Evolutionary conservation across 352 stramenopile genomes (phyloP), one percentile per base, ranked within the genome.

Genomic region (Phytopythium mirpurense): DNA sequence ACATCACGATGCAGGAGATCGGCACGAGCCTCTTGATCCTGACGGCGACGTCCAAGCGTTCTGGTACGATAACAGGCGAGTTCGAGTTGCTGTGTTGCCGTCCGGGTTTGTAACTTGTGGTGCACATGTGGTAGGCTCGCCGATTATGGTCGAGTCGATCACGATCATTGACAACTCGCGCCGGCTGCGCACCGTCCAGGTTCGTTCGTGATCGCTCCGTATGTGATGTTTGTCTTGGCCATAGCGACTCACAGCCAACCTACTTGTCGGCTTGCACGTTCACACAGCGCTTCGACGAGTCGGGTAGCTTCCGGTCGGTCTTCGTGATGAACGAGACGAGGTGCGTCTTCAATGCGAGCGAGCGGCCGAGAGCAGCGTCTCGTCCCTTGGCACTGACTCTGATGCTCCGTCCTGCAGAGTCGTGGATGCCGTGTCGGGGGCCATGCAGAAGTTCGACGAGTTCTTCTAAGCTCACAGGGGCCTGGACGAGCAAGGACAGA

Each of bases 371-470:
- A 32, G 5, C 29, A 5, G 5, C 29, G 5, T 9, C 29, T 32
- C 29, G 29, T 32, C 18, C 8, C 15, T 59, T 29, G 32, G 14
- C 19, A 24, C 27, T 16, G 18, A 49, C n/a, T n/a, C 19, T 16
- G 51, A 34, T 15, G 19, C 23, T n/a, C 18, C 26, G 14, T 41
- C 14, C 18, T 16, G 26, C 51, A 86, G 83, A 62, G 85, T 95
- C 23, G 66, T 95, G 32, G 85, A 95, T 46, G 78, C 85, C 3
- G 85, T 95, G 19, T 95, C 85, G 10, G 85, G 85, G 5, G 85
- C 85, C 27, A 90, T 95, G 83, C 81, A 93, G 52, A 90, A 90
- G 51, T 91, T 88, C 62, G 82, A 91, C 58, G 88, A 87, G 59
- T 68, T 89, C 31, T 91, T 93, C 56, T 93, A 62, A 72, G 37